Percentiles rank a stretch among this genome's conserved stretches.
phyloP scores from a whole-genome alignment of 129 eudicot species.

The Flaveria trinervia region DNA sequence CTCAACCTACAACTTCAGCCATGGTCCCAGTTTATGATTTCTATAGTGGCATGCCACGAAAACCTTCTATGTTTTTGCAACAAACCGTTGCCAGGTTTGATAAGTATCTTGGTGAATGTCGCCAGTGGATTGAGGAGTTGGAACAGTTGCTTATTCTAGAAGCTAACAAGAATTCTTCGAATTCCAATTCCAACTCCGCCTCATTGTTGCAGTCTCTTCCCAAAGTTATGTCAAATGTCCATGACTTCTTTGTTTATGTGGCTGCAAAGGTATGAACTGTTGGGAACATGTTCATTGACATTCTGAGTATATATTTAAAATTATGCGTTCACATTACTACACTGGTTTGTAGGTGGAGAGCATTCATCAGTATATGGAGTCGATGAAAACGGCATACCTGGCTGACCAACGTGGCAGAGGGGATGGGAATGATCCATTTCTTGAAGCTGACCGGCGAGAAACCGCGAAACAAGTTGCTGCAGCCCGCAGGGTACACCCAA shows the following conservation, averaged over 20 bases:
- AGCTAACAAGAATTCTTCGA: constrained; percentile 54
- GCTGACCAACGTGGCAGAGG: constrained; percentile 91
- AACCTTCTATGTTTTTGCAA: constrained; percentile 86
- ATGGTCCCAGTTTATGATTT: constrained; percentile 74
- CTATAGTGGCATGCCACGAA: constrained; percentile 88
- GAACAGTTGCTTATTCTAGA: constrained; percentile 77
- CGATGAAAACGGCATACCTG: constrained; percentile 95
- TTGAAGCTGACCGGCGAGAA: constrained; percentile 94
- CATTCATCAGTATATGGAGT: constrained; percentile 95
- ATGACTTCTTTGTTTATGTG: constrained; percentile 92
- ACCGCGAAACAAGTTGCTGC: constrained; percentile 91
- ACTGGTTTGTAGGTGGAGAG: constrained; percentile 75
- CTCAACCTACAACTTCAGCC: constrained; percentile 55
- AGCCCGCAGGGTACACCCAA: constrained; percentile 89
- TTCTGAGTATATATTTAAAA: neutral
- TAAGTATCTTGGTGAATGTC: constrained; percentile 79
- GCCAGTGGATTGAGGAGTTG: constrained; percentile 93
- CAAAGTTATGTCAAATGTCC: constrained; percentile 84
- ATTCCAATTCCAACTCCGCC: constrained; percentile 44
- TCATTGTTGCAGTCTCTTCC: constrained; percentile 89
- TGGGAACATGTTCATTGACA: neutral
- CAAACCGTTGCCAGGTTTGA: constrained; percentile 92
- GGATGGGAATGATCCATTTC: constrained; percentile 81
- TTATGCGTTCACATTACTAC: constrained; percentile 4
- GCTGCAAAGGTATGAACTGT: constrained; percentile 78